phyloP scores from a whole-genome alignment of 257 asterid species.

The Leonotis leonurus region DNA sequence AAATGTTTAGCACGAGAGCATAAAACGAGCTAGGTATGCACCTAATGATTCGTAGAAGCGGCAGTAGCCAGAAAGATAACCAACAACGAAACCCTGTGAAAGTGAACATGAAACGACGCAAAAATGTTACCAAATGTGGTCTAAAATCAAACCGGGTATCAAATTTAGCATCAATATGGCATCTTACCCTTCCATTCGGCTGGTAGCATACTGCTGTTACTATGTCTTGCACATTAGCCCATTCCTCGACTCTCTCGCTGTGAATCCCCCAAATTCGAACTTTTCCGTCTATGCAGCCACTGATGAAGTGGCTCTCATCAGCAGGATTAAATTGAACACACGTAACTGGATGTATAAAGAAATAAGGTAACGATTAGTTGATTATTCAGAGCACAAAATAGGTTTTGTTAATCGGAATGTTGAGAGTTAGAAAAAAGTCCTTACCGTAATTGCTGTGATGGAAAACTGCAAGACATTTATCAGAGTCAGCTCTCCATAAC shows the following conservation, averaged over 20 bases:
- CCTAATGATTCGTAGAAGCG: slow-evolving; percentile 59
- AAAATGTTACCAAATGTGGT: background rate
- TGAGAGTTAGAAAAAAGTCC: background rate
- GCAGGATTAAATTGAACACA: slow-evolving; percentile 78
- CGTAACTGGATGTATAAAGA: slow-evolving; percentile 46
- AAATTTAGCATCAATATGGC: background rate
- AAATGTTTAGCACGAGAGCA: background rate
- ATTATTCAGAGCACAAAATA: background rate
- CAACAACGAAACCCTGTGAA: slow-evolving; percentile 65
- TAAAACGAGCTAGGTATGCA: background rate
- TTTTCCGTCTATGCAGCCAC: slow-evolving; percentile 84
- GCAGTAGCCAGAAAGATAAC: slow-evolving; percentile 69
- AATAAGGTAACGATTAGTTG: background rate
- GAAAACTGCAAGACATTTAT: slow-evolving; percentile 52
- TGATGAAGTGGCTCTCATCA: slow-evolving; percentile 61
- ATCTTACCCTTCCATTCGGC: slow-evolving; percentile 63
- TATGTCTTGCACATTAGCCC: slow-evolving; percentile 49
- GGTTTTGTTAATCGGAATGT: background rate
- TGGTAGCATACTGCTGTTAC: slow-evolving; percentile 74
- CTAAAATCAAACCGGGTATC: background rate
- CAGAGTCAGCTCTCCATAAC: slow-evolving; percentile 53
- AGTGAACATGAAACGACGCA: slow-evolving; percentile 12
- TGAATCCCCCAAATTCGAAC: slow-evolving; percentile 72
- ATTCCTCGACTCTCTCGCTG: slow-evolving; percentile 51
- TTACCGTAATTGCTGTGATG: slow-evolving; percentile 72